Evolutionary conservation across 345 rosid species (phyloP), one percentile per base, ranked within the genome.

Genomic region (Firmiana major): DNA sequence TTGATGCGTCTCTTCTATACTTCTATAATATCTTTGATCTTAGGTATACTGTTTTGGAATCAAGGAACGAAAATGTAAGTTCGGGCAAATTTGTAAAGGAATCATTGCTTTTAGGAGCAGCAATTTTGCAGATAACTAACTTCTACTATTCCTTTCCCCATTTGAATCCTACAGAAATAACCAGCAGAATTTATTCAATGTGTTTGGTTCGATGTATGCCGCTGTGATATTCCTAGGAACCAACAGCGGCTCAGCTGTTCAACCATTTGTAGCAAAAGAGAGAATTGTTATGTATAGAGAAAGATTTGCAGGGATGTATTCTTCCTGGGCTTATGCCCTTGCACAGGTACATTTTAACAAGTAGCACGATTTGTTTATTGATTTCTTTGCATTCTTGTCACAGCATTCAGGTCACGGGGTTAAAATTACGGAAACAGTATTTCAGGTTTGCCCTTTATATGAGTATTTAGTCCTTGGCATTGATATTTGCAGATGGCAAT

Each of bases 271-370:
- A 45, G 87, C 89, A 6, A 82, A 77, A 34, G 98, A 94, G 28
- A 81, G 94, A 19, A 82, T 79, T 7, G 97, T 91, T 9, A 79
- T 91, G 87, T 91, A 92, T 76, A 85, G 97, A 0, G 97, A 94
- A 82, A 88, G 88, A 81, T 92, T 89, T 81, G 94, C 96, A 0
- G 94, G 96, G 60, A 94, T 89, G 97, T 91, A 92, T 85, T 88
- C 97, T 42, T 74, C 93, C 0, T 87, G 87, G 84, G 85, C 92
- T 28, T 90, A 83, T 77, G 87, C 97, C 6, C 75, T 88, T 57
- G 94, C 93, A 55, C 97, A 90, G 87, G 94, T 86, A 75, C 28
- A 9, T 42, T 38, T 65, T 13, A 9, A 11, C n/a, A 15, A 10
- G 21, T 63, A 1, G 34, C 34, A 31, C 4, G 17, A 16, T 16